Conservation (phyloP, 352 stramenopile genomes). For the Pythium chondricola region DNA sequence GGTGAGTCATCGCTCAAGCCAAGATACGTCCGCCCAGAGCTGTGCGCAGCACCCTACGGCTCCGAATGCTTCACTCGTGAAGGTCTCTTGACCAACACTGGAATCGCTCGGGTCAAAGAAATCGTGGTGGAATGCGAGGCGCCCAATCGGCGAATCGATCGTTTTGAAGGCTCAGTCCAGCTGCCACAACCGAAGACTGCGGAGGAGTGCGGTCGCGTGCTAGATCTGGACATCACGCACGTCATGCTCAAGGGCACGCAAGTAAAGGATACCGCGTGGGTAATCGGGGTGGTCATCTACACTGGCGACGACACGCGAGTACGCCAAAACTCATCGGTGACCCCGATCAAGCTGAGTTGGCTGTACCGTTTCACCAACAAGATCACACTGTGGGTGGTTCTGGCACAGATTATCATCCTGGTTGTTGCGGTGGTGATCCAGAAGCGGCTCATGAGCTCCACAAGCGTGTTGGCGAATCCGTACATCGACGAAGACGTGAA, state of each 20-base stretch:
- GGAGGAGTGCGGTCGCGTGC: neutral
- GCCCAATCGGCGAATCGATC: conserved; percentile 63
- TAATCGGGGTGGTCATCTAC: conserved; percentile 68
- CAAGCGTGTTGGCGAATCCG: conserved; percentile 27
- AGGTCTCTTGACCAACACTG: conserved; percentile 18
- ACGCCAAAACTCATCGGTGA: conserved; percentile 69
- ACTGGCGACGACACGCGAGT: conserved; percentile 86
- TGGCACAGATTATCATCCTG: conserved; percentile 55
- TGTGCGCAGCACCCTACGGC: conserved; percentile 20
- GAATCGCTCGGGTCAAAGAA: conserved; percentile 14
- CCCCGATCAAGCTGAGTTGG: conserved; percentile 66
- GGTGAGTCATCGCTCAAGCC: conserved; percentile 87
- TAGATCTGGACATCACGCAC: conserved; percentile 57
- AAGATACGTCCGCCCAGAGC: conserved; percentile 39
- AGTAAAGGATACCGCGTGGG: conserved; percentile 9
- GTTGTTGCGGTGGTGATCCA: conserved; percentile 41
- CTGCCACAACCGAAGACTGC: conserved; percentile 7
- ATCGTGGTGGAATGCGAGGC: conserved; percentile 35
- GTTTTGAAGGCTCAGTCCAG: conserved; percentile 69
- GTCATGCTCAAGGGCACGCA: conserved; percentile 35
- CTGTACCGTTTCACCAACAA: conserved; percentile 79
- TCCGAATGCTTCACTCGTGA: conserved; percentile 19
- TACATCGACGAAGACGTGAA: conserved; percentile 29
- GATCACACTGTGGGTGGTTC: conserved; percentile 70
- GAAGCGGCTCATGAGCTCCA: conserved; percentile 24